Evolutionary conservation across 768 basidiomycete species (phyloP).

Genomic region (Floccularia luteovirens): DNA sequence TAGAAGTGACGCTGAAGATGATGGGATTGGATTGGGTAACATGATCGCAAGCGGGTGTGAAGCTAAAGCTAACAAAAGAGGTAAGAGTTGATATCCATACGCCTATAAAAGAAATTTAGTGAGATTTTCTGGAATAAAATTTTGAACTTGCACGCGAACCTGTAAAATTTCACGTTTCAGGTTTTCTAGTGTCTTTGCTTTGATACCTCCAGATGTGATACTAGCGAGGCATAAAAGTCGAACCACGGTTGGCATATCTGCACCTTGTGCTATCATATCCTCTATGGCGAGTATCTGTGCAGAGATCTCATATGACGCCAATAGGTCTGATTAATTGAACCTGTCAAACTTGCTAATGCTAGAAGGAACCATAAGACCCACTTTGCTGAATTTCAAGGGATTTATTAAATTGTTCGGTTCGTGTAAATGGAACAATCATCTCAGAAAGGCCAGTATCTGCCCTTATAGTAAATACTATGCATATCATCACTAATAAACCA

Average conservation of each 20-base stretch:
- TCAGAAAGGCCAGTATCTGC: constrained; percentile 94
- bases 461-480: constrained; percentile 1
- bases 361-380: constrained; percentile 26
- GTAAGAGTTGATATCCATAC: constrained; percentile 71
- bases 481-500: constrained; percentile 3
- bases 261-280: constrained; percentile 82
- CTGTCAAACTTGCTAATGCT: neutral
- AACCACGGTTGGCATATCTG: constrained; percentile 71
- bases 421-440: constrained; percentile 76
- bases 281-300: constrained; percentile 84
- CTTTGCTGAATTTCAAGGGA: constrained; percentile 96
- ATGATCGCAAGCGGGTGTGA: constrained; percentile 62
- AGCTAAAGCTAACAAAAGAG: constrained; percentile 57
- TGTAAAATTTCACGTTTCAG: constrained; percentile 91
- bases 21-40: constrained; percentile 59
- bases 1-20: constrained; percentile 31
- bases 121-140: constrained; percentile 20
- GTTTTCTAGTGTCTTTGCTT: constrained; percentile 77
- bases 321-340: constrained; percentile 54
- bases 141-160: constrained; percentile 20
- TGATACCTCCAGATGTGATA: constrained; percentile 80
- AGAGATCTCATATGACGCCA: constrained; percentile 83
- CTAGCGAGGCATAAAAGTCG: constrained; percentile 84
- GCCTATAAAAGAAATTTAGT: constrained; percentile 36
- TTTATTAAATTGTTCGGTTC: constrained; percentile 84